These are phyloP conservation scores for Neofusicoccum laricinum DNA, from an alignment of 2,329 filamentous ascomycete genomes.

Conservation along the genomic window DNA sequence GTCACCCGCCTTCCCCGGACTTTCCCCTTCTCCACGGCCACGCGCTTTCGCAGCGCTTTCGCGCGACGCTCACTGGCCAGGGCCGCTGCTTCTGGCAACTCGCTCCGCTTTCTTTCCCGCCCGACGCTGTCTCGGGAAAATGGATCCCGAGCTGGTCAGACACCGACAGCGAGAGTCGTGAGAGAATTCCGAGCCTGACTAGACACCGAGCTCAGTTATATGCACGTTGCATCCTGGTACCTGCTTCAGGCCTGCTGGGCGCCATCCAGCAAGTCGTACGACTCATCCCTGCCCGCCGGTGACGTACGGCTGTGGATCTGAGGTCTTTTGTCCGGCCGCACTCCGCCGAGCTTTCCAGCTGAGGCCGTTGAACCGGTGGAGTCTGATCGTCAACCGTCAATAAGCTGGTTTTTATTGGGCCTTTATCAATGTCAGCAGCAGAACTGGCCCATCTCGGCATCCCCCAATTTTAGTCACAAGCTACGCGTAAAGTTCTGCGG, in stretches of 20 bases:
- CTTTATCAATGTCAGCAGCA: background rate
- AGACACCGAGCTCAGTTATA: conserved; percentile 6
- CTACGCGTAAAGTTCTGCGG: no score
- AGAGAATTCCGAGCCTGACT: background rate
- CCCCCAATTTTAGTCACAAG: no score
- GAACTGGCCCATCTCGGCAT: background rate
- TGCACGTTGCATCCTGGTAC: background rate
- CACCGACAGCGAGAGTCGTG: background rate
- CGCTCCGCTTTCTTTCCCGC: background rate
- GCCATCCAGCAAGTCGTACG: background rate
- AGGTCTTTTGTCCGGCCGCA: background rate
- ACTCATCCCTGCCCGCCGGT: background rate
- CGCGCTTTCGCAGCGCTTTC: background rate
- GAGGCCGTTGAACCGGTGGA: background rate
- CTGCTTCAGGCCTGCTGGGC: background rate
- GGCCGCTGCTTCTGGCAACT: background rate
- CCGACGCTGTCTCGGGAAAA: conserved; percentile 12
- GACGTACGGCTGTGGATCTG: conserved; percentile 5
- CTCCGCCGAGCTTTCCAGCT: background rate
- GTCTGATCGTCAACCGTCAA: background rate
- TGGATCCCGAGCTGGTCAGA: conserved; percentile 14
- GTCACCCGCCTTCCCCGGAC: background rate
- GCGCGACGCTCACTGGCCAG: background rate
- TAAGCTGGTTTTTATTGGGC: background rate
- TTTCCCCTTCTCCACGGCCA: background rate